Conservation (phyloP, 2,329 filamentous ascomycete genomes). For the Thelonectria blattea region DNA sequence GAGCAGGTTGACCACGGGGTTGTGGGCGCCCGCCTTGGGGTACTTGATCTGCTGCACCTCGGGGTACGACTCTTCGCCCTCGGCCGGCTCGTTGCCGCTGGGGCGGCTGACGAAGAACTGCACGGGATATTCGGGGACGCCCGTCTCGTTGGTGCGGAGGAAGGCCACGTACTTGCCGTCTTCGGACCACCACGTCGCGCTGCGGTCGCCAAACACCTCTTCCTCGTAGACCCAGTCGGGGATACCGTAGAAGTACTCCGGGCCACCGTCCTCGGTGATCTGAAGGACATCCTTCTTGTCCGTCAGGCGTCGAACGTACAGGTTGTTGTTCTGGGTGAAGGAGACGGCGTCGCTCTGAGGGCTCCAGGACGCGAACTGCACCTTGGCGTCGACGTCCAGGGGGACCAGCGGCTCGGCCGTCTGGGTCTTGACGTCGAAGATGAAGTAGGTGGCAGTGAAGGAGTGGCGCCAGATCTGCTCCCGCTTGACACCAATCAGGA, state of each 20-base stretch:
- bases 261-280: slow-evolving; percentile 86
- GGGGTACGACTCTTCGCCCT: slow-evolving; percentile 85
- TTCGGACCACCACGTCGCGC: slow-evolving; percentile 93
- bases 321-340: slow-evolving; percentile 90
- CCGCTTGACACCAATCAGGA: slow-evolving; percentile 77
- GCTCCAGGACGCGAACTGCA: slow-evolving; percentile 91
- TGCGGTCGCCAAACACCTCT: slow-evolving; percentile 70
- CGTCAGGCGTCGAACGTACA: slow-evolving; percentile 74
- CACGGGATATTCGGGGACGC: slow-evolving; percentile 88
- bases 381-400: slow-evolving; percentile 63
- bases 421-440: slow-evolving; percentile 87
- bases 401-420: slow-evolving; percentile 79
- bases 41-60: slow-evolving; percentile 95
- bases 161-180: slow-evolving; percentile 92
- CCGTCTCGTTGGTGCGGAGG: slow-evolving; percentile 89
- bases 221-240: slow-evolving; percentile 97
- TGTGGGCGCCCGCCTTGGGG: slow-evolving; percentile 92
- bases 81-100: slow-evolving; percentile 69
- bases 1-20: slow-evolving; percentile 84
- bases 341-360: slow-evolving; percentile 84
- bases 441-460: slow-evolving; percentile 84
- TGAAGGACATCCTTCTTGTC: slow-evolving; percentile 64
- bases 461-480: slow-evolving; percentile 90
- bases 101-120: slow-evolving; percentile 92
- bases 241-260: slow-evolving; percentile 91